Conservation (phyloP, 139 green algal genomes). For the Picochlorum sp. region DNA sequence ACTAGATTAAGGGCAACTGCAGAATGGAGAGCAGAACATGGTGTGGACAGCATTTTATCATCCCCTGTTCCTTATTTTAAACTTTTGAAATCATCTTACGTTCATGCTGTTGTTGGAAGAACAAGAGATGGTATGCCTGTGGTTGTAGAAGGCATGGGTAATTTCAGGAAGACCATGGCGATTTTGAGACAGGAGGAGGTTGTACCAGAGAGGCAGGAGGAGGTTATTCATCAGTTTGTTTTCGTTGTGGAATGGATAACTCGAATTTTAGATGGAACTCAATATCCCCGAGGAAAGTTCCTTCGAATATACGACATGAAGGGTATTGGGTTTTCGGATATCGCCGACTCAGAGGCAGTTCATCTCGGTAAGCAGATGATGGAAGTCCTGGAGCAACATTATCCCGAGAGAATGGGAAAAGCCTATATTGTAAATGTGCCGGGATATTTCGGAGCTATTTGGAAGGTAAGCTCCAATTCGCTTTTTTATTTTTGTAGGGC, state of each 20-base stretch:
- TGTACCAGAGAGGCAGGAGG: background rate
- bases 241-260: slow-evolving; percentile 6
- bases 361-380: slow-evolving; percentile 8
- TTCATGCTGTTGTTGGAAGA: background rate
- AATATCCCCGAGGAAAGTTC: background rate
- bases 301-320: slow-evolving; percentile 10
- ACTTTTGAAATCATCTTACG: background rate
- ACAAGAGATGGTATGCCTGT: slow-evolving; percentile 4
- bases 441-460: background rate
- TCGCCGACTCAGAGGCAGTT: slow-evolving; percentile 1
- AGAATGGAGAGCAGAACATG: slow-evolving; percentile 3
- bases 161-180: background rate
- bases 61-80: background rate
- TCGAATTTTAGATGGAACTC: background rate
- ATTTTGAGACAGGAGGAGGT: background rate
- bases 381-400: slow-evolving; percentile 2
- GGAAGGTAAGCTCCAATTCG: no score
- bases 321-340: background rate
- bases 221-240: slow-evolving; percentile 8
- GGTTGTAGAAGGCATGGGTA: slow-evolving; percentile 4
- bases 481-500: background rate
- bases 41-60: background rate
- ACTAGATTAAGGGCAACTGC: background rate
- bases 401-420: slow-evolving; percentile 4
- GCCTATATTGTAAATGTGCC: slow-evolving; percentile 5